Conservation (phyloP, 345 rosid species). For the Hibiscus syriacus region DNA sequence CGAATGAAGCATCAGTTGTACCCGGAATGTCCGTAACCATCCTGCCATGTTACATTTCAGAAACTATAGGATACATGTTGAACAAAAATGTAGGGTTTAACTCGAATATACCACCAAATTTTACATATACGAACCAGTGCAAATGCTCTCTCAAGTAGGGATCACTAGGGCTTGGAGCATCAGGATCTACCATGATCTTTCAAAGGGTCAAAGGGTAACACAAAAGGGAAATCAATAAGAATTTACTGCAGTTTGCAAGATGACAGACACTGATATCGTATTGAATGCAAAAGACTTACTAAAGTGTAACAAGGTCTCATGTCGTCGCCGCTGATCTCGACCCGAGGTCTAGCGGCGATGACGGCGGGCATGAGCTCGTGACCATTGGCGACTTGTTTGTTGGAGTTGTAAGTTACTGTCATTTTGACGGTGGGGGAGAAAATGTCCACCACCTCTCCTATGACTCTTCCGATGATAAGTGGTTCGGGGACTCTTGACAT, state of each 20-base stretch:
- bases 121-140: slow-evolving; percentile 51
- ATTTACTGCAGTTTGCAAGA: neutral
- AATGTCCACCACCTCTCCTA: slow-evolving; percentile 73
- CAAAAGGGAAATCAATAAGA: neutral
- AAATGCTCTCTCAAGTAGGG: slow-evolving; percentile 77
- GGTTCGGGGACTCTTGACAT: slow-evolving; percentile 56
- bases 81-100: neutral
- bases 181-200: slow-evolving; percentile 90
- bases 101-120: neutral
- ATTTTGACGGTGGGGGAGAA: slow-evolving; percentile 58
- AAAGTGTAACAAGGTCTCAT: slow-evolving; percentile 68
- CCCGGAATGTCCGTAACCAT: slow-evolving; percentile 92
- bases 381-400: slow-evolving; percentile 67
- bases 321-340: slow-evolving; percentile 71
- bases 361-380: slow-evolving; percentile 59
- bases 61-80: neutral
- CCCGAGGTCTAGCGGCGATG: slow-evolving; percentile 49
- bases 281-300: slow-evolving; percentile 21
- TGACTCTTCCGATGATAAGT: slow-evolving; percentile 50
- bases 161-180: slow-evolving; percentile 93
- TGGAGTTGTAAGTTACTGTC: slow-evolving; percentile 48
- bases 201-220: neutral
- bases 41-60: slow-evolving; percentile 28
- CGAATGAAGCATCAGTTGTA: slow-evolving; percentile 78
- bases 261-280: neutral